Evolutionary conservation across 2,329 filamentous ascomycete genomes (phyloP).

Genomic region (Zymoseptoria pseudotritici): DNA sequence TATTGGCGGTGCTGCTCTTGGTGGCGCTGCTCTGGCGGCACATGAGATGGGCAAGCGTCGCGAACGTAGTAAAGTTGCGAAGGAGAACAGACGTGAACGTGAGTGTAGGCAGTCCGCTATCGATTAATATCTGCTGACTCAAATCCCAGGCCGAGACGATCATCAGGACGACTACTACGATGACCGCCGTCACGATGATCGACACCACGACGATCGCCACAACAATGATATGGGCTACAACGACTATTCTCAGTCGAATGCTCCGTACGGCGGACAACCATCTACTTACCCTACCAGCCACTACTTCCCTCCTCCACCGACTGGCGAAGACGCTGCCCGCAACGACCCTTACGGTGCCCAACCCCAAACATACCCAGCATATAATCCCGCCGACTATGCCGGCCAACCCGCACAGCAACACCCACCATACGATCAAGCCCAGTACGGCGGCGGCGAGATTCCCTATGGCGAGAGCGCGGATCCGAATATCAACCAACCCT

Average conservation of each 20-base stretch:
- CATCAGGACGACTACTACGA: slow-evolving; percentile 11
- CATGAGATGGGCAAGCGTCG: slow-evolving; percentile 51
- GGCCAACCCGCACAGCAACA: slow-evolving; percentile 18
- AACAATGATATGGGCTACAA: slow-evolving; percentile 24
- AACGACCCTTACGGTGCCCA: slow-evolving; percentile 27
- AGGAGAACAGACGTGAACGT: slow-evolving; percentile 11
- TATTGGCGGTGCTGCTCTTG: slow-evolving; percentile 51
- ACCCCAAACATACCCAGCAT: slow-evolving; percentile 28
- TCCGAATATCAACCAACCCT: slow-evolving; percentile 22
- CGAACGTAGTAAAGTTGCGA: slow-evolving; percentile 48
- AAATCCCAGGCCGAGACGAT: slow-evolving; percentile 7
- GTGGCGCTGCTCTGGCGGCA: slow-evolving; percentile 47
- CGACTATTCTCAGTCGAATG: slow-evolving; percentile 26
- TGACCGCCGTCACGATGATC: slow-evolving; percentile 7
- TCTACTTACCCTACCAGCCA: slow-evolving; percentile 38
- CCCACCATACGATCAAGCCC: slow-evolving; percentile 22
- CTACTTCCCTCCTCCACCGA: slow-evolving; percentile 44
- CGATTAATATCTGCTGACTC: background rate
- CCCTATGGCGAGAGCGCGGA: slow-evolving; percentile 21
- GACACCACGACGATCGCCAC: background rate
- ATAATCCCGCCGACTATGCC: slow-evolving; percentile 42
- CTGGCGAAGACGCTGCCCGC: slow-evolving; percentile 15
- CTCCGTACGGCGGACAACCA: slow-evolving; percentile 18
- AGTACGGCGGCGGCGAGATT: slow-evolving; percentile 18
- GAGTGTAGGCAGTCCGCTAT: background rate